A percentile compares a stretch with the other conserved stretches of the same genome.
Conservation (phyloP, 2,329 filamentous ascomycete species). For the Zasmidium citrigriseum region DNA sequence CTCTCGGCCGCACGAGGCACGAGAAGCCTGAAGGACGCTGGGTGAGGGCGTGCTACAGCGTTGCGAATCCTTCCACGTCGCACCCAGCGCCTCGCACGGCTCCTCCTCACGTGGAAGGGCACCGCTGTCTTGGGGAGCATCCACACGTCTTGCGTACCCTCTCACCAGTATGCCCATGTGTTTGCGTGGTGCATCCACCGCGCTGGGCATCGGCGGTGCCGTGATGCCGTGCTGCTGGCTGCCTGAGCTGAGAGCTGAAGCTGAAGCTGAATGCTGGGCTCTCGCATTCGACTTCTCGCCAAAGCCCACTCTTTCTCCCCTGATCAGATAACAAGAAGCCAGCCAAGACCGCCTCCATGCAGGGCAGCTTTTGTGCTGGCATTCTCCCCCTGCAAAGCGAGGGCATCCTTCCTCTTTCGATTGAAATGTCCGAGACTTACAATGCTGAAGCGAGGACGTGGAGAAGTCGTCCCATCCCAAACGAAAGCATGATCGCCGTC, state of each 20-base stretch:
- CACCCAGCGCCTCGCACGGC: background rate
- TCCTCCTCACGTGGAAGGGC: slow-evolving; percentile 2
- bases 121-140: background rate
- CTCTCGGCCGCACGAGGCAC: too few species aligned
- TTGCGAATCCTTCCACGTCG: too few species aligned
- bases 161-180: background rate
- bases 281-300: too few species aligned
- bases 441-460: background rate
- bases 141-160: background rate
- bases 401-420: background rate
- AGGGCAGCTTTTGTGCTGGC: background rate
- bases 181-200: slow-evolving; percentile 1
- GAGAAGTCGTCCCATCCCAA: background rate
- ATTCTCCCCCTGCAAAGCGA: background rate
- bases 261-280: too few species aligned
- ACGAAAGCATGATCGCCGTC: background rate
- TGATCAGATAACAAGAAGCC: background rate
- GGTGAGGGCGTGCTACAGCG: too few species aligned
- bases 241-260: slow-evolving; percentile 6
- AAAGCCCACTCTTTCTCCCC: too few species aligned
- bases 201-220: background rate
- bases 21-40: too few species aligned
- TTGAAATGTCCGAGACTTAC: background rate
- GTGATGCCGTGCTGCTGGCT: background rate
- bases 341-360: background rate